Evolutionary conservation across 148 eudicot genomes (phyloP).

Genomic region (Nyssa sinensis): DNA sequence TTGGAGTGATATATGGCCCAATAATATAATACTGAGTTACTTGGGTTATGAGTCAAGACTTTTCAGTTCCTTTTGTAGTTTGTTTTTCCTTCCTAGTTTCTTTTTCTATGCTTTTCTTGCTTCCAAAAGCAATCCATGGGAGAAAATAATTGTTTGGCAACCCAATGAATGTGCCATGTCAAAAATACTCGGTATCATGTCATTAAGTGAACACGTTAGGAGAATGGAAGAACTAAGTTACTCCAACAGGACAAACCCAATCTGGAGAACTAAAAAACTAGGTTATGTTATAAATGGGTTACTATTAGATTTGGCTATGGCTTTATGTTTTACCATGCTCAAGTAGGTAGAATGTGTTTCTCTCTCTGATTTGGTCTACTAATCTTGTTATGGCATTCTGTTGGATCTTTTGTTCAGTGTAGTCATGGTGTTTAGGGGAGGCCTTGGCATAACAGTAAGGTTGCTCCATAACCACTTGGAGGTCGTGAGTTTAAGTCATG

Average conservation of each 20-base stretch:
- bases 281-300: neutral
- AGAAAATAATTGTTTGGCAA: neutral
- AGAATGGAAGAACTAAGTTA: neutral
- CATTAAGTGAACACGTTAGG: neutral
- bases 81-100: neutral
- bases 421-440: no score
- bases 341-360: no score
- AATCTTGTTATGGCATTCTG: no score
- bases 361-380: no score
- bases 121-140: neutral
- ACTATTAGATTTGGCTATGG: neutral
- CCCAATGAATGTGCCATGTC: neutral
- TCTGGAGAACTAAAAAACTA: neutral
- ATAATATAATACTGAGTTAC: neutral
- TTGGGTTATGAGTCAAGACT: neutral
- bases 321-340: neutral
- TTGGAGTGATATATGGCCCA: neutral
- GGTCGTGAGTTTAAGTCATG: no score
- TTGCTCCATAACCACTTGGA: no score
- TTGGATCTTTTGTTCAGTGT: no score
- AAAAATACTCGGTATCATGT: neutral
- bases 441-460: no score
- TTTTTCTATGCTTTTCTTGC: neutral
- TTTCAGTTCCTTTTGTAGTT: neutral
- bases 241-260: neutral